phyloP scores from a whole-genome alignment of 306 rosid species.

The Vigna nakashimae region DNA sequence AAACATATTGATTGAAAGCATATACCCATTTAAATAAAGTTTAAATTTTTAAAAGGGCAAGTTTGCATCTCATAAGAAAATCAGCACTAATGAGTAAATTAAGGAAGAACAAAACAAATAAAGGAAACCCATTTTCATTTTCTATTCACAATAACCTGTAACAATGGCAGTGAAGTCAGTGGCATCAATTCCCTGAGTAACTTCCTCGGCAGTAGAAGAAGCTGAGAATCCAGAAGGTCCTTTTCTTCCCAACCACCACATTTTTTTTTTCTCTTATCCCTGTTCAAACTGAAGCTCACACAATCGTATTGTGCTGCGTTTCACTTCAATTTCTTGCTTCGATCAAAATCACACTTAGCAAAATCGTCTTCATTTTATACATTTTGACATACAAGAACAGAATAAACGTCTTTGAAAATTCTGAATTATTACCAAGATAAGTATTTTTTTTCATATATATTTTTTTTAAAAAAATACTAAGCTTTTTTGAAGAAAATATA shows the following conservation, averaged over 20 bases:
- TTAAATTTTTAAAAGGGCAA: conserved; percentile 11
- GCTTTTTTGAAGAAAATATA: too few relatives aligned
- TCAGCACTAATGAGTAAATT: not conserved
- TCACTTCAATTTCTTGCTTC: not conserved
- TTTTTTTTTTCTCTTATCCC: not conserved
- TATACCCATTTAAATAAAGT: conserved; percentile 2
- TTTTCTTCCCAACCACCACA: conserved; percentile 54
- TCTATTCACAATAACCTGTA: conserved; percentile 46
- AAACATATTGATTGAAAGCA: not conserved
- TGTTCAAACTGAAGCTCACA: not conserved
- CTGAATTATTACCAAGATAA: too few relatives aligned
- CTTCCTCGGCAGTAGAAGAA: conserved; percentile 66
- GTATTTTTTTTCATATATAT: too few relatives aligned
- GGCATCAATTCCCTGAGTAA: conserved; percentile 60
- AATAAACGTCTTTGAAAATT: too few relatives aligned
- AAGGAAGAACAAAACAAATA: not conserved
- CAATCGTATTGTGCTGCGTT: not conserved
- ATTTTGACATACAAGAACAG: not conserved
- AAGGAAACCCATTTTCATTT: not conserved
- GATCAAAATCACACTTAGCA: not conserved
- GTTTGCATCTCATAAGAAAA: not conserved
- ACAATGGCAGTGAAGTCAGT: conserved; percentile 71
- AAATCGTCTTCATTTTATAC: not conserved
- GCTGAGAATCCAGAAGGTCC: conserved; percentile 64
- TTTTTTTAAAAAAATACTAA: too few relatives aligned